Base-by-base conservation (phyloP, 2,329 filamentous ascomycete genomes). In the Aspergillus clavatus region DNA sequence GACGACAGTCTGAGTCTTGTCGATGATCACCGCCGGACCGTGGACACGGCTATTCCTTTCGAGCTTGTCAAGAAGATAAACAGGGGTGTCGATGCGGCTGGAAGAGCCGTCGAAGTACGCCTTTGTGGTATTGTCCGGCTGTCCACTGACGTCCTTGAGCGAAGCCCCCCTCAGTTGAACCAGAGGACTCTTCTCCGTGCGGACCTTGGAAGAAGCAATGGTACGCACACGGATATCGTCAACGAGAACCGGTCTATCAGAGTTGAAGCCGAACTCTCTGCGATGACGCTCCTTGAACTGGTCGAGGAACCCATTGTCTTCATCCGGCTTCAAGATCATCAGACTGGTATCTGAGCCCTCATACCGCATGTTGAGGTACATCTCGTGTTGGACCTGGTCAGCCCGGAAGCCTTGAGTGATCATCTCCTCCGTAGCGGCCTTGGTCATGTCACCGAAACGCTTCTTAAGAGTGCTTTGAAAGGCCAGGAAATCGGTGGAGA, bases 241-340 rank as follows among this genome's bases (percentile, higher is more conserved):
- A 2, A 96, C 79, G 27, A 95, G 86, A 38, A 95, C 86, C 44
- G 94, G 85, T 40, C 89, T 78, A 42, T 94, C 87, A 11, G 81
- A 82, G 0, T 87, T 93, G 62, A 96, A 96, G 0, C 89, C 89
- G 61, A 96, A 96, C 59, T 96, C 90, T 58, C 91, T 87, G 39
- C 87, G 83, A 63, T 96, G 91, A 53, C 94, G 87, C 56, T 83
- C 82, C 28, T 91, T 75, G 61, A 97, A 96, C 0, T 87, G 87
- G 51, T 83, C 79, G 2, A 84, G 85, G 66, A 91, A 96, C 2
- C 85, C 85, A 81, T 85, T 89, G 80, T 86, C 91, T 43, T 84
- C 79, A 3, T 82, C 82, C 74, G 4, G 87, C 85, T 67, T 65
- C 4, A 72, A 55, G 12, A 78, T 72, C 66, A 75, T 73, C 27